A percentile compares a stretch with the other conserved stretches of the same genome.
Conservation (phyloP, 495 filamentous ascomycete species). For the Penicillium odoratum region DNA sequence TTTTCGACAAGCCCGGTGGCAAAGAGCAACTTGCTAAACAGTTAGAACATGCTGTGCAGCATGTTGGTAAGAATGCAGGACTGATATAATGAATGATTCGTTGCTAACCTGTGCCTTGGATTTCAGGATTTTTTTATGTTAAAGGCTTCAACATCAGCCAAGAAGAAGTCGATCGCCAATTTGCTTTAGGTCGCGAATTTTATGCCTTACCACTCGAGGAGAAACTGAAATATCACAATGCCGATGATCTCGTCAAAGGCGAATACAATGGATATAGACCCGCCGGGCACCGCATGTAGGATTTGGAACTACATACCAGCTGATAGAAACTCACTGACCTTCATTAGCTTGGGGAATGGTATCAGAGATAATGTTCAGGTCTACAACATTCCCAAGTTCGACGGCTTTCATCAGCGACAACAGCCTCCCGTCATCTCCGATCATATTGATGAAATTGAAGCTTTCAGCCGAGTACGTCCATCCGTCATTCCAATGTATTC, state of each 20-base stretch:
- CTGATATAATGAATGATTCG: not conserved
- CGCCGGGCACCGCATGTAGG: slow-evolving; percentile 45
- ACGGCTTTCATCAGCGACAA: slow-evolving; percentile 40
- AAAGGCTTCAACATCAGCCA: slow-evolving; percentile 55
- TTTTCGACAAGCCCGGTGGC: slow-evolving; percentile 51
- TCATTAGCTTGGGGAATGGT: slow-evolving; percentile 40
- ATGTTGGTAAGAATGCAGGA: slow-evolving; percentile 43
- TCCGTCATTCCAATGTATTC: not conserved
- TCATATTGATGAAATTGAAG: slow-evolving; percentile 36
- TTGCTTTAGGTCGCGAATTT: slow-evolving; percentile 54
- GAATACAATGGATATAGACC: slow-evolving; percentile 48
- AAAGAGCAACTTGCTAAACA: slow-evolving; percentile 55
- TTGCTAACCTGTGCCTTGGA: not conserved
- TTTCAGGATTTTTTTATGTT: slow-evolving; percentile 54
- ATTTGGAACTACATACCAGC: not conserved
- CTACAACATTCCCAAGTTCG: slow-evolving; percentile 54
- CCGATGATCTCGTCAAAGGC: slow-evolving; percentile 30
- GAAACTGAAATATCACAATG: slow-evolving; percentile 50
- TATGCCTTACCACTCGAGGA: slow-evolving; percentile 56
- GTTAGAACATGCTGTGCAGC: slow-evolving; percentile 56
- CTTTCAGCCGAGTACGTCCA: slow-evolving; percentile 40
- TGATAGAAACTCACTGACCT: not conserved
- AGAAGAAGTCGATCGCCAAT: slow-evolving; percentile 57
- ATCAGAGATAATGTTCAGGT: slow-evolving; percentile 51
- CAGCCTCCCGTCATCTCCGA: slow-evolving; percentile 39